Base-by-base conservation (phyloP, 164 flowering plant species). In the Magnolia changhungtana region DNA sequence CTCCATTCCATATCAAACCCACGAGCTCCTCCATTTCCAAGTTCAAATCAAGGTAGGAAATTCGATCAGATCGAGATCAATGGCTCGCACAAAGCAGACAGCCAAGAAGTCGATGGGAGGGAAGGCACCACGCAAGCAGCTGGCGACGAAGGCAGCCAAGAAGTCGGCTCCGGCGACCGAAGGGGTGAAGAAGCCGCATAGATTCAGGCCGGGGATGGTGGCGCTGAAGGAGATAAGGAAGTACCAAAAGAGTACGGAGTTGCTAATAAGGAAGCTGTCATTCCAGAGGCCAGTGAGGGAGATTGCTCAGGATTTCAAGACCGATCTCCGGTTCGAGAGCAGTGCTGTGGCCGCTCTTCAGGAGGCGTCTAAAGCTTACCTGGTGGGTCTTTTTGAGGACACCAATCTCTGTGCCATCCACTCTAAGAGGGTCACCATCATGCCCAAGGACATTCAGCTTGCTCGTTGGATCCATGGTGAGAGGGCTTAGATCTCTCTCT, bases 251-350 rank as follows among this genome's bases (percentile, higher is more conserved):
- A 85, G 87, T 82, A 85, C 87, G 0, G 89, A 87, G 82, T 81
- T 87, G 3, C 71, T 85, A 23, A 85, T 87, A 70, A 64, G 89
- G 14, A 88, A 88, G 79, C 87, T 88, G 2, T 89, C 90, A 0
- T 88, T 88, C 78, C 89, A 86, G 81, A 78, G 88, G 65, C 79
- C 86, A 23, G 89, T 88, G 14, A 73, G 89, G 1, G 90, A 88
- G 45, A 88, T 88, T 19, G 88, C 89, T 7, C 90, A 86, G 84
- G 90, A 84, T 29, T 87, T 87, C 83, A 87, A 87, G 81, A 79
- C 76, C 7, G 78, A 76, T 11, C 76, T 79, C 2, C 50, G 78
- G 50, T 75, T 79, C 76, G 73, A 79, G 69, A 66, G 81, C 68
- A 66, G 74, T 19, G 82, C 76, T 7, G 79, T 80, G 23, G 78